Base-by-base conservation (phyloP, 2,329 filamentous ascomycete species). In the Penicillium expansum region DNA sequence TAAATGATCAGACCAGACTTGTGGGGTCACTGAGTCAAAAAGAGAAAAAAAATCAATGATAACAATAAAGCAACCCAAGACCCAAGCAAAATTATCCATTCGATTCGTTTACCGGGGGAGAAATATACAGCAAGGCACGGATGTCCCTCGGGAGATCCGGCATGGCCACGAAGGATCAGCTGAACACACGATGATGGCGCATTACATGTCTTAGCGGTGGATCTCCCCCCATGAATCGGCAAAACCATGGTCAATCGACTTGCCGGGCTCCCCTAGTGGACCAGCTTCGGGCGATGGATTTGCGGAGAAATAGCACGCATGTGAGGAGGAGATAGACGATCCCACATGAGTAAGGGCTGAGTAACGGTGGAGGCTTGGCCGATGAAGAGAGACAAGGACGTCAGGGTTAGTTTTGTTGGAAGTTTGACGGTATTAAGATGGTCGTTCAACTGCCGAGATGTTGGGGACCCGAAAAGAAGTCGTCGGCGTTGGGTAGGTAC, bases 311-410 rank as follows among this genome's bases (percentile, higher is more conserved):
- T 53, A 44, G 39, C 18, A 20, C 16, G 8, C 10, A 18, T 18
- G 18, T 11, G 22, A 41, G 13, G 20, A 38, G 13, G 13, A 5
- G 1, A 22, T 3, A 9, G 14, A 32, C 14, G 50, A 66, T 68
- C 69, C 68, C 68, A 71, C 69, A 70, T 71, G 66, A 70, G 62
- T 71, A 61, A 71, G 63, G 48, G 49, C 64, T 70, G 67, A 69
- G 63, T 69, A 69, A 69, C 61, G 27, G 56, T 59, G 64, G 61
- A 60, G 59, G 49, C 41, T 54, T 30, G n/a, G 32, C 30, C 33
- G 27, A 44, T 55, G 57, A 22, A 22, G 49, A 50, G 7, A 24
- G 20, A 27, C 18, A 13, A 32, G 13, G 13, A 10, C 5, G n/a
- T 27, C 9, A 41, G 27, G 24, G 41, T 38, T 37, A 32, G 1